These are phyloP conservation scores for Sarcomyxa edulis DNA, from an alignment of 768 basidiomycete species.

Conservation along the genomic window DNA sequence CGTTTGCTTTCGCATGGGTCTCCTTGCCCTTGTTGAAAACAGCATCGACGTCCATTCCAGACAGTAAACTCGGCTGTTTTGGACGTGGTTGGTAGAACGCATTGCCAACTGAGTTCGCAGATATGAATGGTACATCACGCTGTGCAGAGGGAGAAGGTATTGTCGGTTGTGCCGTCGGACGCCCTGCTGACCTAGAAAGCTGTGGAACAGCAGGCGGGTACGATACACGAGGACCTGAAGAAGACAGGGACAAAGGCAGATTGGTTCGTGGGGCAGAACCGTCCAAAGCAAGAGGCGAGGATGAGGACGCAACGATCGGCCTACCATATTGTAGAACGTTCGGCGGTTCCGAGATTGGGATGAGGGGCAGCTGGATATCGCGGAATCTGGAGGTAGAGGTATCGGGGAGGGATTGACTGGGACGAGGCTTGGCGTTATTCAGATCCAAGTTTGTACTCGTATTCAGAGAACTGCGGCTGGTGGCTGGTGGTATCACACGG, in stretches of 20 bases:
- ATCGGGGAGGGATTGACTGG: slow-evolving; percentile 2
- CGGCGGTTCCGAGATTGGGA: no score
- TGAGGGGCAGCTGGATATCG: background rate
- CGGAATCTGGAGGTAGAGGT: slow-evolving; percentile 2
- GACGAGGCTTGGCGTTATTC: background rate
- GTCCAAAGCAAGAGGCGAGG: slow-evolving; percentile 5
- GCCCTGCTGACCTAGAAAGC: background rate
- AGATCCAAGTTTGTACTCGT: background rate
- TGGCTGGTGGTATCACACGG: slow-evolving; percentile 17
- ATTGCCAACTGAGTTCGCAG: slow-evolving; percentile 51
- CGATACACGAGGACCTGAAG: slow-evolving; percentile 4
- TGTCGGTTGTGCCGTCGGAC: background rate
- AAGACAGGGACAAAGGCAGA: slow-evolving; percentile 4
- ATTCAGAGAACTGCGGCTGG: slow-evolving; percentile 5
- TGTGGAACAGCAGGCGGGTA: slow-evolving; percentile 1
- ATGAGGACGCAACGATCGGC: no score
- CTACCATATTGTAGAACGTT: no score
- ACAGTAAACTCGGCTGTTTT: slow-evolving; percentile 6
- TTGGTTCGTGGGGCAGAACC: background rate
- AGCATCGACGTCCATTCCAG: slow-evolving; percentile 2
- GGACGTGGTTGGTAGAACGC: slow-evolving; percentile 60
- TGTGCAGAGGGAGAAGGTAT: slow-evolving; percentile 21
- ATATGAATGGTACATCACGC: slow-evolving; percentile 35
- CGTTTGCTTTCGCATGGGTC: slow-evolving; percentile 4
- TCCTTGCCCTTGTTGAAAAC: slow-evolving; percentile 15